Evolutionary conservation across 1,139 yeast genomes (phyloP).

Genomic region (Saccharomyces hybrid): DNA sequence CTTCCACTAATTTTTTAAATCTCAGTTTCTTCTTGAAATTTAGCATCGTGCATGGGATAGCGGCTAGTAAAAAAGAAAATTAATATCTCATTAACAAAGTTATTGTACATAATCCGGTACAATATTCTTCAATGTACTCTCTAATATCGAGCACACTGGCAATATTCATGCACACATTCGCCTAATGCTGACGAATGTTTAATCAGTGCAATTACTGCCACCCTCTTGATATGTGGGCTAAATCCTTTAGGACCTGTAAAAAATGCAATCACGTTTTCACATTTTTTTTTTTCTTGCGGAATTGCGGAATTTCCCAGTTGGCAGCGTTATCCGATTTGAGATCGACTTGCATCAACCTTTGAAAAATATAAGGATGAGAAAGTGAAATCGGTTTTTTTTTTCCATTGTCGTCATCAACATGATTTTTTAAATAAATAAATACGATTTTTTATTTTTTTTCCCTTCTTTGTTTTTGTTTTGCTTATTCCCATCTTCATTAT

Average conservation of each 20-base stretch:
- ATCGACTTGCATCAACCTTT: slow-evolving; percentile 1
- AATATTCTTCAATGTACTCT: neutral
- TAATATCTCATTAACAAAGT: neutral
- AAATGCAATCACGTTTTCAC: neutral
- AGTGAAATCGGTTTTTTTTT: neutral
- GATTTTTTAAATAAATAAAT: neutral
- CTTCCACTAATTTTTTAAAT: neutral
- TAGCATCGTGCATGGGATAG: neutral
- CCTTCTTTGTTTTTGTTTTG: neutral
- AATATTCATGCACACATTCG: neutral
- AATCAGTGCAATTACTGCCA: neutral
- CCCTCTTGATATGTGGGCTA: neutral
- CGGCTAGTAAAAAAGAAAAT: neutral
- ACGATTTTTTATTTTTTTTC: neutral
- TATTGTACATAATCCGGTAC: neutral
- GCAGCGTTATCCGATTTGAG: slow-evolving; percentile 1
- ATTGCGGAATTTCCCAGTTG: slow-evolving; percentile 1
- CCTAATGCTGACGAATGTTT: neutral
- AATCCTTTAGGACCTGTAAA: neutral
- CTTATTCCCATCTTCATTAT: neutral
- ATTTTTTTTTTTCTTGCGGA: neutral
- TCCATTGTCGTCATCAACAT: slow-evolving; percentile 1
- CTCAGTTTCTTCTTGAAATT: neutral
- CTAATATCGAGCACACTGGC: neutral
- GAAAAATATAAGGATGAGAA: neutral